Conservation (phyloP, 73 alveolate genomes). For the Loxodes magnus region DNA sequence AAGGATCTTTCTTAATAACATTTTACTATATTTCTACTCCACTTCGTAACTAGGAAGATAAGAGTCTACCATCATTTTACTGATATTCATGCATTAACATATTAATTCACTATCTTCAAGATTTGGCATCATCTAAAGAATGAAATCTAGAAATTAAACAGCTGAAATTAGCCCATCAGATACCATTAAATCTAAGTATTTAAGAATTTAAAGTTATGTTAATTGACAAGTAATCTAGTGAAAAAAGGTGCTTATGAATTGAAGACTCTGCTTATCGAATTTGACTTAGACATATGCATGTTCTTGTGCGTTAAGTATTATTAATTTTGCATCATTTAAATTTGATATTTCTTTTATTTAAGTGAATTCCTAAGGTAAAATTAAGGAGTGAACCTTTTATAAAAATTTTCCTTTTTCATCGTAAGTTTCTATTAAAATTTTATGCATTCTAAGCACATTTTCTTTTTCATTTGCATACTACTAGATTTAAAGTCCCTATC, state of each 20-base stretch:
- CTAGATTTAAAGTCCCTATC: not conserved
- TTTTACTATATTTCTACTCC: too few species aligned
- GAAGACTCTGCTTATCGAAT: not conserved
- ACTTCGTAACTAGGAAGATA: too few species aligned
- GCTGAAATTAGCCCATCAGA: not conserved
- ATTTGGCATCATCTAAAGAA: too few species aligned
- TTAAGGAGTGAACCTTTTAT: not conserved
- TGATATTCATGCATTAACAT: too few species aligned
- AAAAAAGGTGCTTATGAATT: not conserved
- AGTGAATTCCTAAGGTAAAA: not conserved
- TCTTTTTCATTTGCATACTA: not conserved
- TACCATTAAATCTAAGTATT: not conserved
- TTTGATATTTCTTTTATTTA: not conserved
- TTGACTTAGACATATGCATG: constrained; percentile 4
- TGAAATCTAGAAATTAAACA: not conserved
- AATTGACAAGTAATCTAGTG: not conserved
- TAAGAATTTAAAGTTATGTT: not conserved
- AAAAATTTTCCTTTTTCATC: constrained; percentile 1
- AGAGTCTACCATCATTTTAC: too few species aligned
- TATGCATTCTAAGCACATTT: not conserved
- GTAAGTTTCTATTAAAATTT: not conserved
- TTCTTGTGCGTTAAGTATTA: constrained; percentile 12
- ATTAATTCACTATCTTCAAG: too few species aligned
- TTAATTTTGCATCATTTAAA: not conserved
- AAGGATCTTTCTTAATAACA: too few species aligned